phyloP scores from a whole-genome alignment of 495 filamentous ascomycete genomes.

The Tuber melanosporum region DNA sequence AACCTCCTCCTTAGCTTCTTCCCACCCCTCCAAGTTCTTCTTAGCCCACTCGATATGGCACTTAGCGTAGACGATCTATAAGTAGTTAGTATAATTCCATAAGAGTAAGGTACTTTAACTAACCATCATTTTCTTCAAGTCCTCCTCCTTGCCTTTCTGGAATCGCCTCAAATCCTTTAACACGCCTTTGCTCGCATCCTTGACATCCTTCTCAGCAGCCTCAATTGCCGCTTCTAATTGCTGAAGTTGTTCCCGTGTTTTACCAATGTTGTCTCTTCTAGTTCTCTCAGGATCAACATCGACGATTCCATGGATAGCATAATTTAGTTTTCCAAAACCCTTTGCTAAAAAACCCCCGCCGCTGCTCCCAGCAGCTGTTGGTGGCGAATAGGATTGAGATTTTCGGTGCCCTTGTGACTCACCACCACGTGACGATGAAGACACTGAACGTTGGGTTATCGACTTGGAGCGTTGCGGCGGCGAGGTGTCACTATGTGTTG shows the following conservation, averaged over 20 bases:
- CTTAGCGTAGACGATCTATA: constrained; percentile 80
- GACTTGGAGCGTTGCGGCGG: constrained; percentile 48
- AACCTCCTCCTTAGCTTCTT: constrained; percentile 87
- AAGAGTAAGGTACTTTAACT: constrained; percentile 41
- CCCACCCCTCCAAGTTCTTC: constrained; percentile 93
- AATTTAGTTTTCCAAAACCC: constrained; percentile 89
- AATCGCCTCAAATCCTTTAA: constrained; percentile 85
- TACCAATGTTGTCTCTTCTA: constrained; percentile 85
- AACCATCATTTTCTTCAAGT: constrained; percentile 93
- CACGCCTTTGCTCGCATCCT: constrained; percentile 78
- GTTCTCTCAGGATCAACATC: constrained; percentile 93
- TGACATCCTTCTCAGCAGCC: constrained; percentile 82
- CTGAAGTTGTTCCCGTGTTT: constrained; percentile 68
- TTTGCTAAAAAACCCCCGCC: constrained; percentile 47
- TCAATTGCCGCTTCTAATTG: constrained; percentile 84
- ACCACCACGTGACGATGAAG: constrained; percentile 39
- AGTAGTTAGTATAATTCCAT: constrained; percentile 1
- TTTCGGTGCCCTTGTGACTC: constrained; percentile 26
- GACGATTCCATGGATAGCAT: constrained; percentile 91
- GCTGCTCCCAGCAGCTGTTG: constrained; percentile 21
- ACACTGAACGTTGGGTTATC: constrained; percentile 36
- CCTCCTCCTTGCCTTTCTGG: constrained; percentile 87
- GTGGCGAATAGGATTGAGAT: constrained; percentile 27
- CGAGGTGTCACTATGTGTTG: constrained; percentile 72
- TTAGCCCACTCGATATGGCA: constrained; percentile 98